These are phyloP conservation scores for Myrmaecium sp. DNA, from an alignment of 2,329 filamentous ascomycete species.

Conservation along the genomic window DNA sequence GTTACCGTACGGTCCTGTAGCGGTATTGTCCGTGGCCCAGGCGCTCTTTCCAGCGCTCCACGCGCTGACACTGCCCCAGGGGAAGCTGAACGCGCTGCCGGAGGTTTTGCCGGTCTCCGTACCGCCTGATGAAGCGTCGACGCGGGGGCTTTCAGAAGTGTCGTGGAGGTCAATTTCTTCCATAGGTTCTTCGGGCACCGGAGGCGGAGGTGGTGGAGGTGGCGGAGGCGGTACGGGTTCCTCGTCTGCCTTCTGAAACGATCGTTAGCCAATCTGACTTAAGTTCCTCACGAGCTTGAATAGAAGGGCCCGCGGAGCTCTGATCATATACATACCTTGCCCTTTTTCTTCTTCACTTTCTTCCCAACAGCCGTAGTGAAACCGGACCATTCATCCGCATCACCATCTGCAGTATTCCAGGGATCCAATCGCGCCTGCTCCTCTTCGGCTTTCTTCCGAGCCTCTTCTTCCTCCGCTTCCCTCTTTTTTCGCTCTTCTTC, in stretches of 20 bases:
- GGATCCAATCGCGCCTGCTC: conserved; percentile 10
- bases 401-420: conserved; percentile 14
- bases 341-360: conserved; percentile 37
- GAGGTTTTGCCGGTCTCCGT: no score
- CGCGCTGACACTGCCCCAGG: no score
- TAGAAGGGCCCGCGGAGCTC: neutral
- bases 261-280: neutral
- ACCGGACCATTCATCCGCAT: conserved; percentile 27
- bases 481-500: conserved; percentile 14
- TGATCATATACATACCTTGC: conserved; percentile 26
- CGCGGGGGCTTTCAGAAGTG: no score
- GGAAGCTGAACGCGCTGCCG: no score
- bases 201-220: conserved; percentile 13
- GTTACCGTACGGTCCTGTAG: no score
- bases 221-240: conserved; percentile 6
- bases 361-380: conserved; percentile 23
- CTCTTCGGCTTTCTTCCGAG: conserved; percentile 9
- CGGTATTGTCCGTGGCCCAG: no score
- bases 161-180: conserved; percentile 31
- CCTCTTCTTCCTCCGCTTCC: conserved; percentile 10
- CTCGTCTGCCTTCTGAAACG: conserved; percentile 2
- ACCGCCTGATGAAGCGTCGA: no score
- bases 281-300: neutral
- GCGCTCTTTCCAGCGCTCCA: no score
- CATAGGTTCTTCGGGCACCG: no score